Percentiles rank a stretch among this genome's conserved stretches.
phyloP scores from a whole-genome alignment of 192 early-diverging fungal genomes.

The Gryganskiella cystojenkinii region DNA sequence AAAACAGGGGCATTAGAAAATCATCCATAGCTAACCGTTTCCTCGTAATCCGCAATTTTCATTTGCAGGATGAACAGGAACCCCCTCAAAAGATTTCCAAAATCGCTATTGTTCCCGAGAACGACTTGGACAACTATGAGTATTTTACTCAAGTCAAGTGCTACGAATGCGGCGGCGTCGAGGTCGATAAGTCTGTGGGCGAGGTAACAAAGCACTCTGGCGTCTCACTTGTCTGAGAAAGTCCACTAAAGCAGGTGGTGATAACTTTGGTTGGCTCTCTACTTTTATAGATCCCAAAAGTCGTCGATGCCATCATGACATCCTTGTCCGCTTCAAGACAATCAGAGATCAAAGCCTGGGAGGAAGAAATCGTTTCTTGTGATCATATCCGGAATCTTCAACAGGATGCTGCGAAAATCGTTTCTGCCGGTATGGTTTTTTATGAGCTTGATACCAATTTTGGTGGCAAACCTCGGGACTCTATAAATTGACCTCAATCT shows the following conservation, averaged over 20 bases:
- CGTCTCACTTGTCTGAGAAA: neutral
- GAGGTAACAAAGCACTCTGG: constrained; percentile 64
- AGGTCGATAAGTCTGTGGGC: constrained; percentile 64
- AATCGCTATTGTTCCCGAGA: constrained; percentile 86
- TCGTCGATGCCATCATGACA: constrained; percentile 76
- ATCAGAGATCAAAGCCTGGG: constrained; percentile 94
- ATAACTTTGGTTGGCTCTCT: neutral
- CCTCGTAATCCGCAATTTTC: constrained; percentile 19
- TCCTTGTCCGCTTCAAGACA: constrained; percentile 86
- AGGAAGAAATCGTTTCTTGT: constrained; percentile 85
- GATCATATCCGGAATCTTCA: constrained; percentile 78
- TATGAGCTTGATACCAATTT: no score
- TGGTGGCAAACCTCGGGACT: no score
- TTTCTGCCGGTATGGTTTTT: constrained; percentile 55
- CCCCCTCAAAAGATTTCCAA: constrained; percentile 94
- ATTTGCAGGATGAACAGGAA: constrained; percentile 56
- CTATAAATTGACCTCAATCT: neutral
- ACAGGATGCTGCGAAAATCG: constrained; percentile 67
- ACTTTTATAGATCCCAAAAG: constrained; percentile 60
- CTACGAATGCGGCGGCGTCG: constrained; percentile 76
- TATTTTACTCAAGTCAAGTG: constrained; percentile 80
- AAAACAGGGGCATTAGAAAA: neutral
- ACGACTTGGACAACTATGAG: constrained; percentile 80
- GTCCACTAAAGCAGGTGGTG: neutral
- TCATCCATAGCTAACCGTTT: neutral